These are phyloP conservation scores for Arthrobotrys sphaeroides DNA, from an alignment of 2,329 filamentous ascomycete genomes.

Conservation along the genomic window DNA sequence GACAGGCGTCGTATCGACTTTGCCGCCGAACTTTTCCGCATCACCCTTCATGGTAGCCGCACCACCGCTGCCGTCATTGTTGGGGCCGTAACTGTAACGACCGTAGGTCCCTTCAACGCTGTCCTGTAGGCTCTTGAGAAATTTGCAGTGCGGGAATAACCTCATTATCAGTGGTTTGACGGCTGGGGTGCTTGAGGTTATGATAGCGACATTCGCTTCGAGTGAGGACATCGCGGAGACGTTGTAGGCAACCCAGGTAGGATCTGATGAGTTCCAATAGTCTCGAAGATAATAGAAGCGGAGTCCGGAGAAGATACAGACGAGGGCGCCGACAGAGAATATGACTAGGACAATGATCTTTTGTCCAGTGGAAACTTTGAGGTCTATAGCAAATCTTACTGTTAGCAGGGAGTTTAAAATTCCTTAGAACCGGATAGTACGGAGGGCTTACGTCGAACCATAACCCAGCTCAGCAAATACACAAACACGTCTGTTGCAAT, in stretches of 20 bases:
- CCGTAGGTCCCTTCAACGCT: constrained; percentile 1
- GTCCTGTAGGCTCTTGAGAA: not conserved
- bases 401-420: no score
- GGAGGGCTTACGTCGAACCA: constrained; percentile 26
- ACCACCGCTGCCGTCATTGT: not conserved
- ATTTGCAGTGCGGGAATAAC: constrained; percentile 19
- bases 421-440: no score
- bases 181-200: constrained; percentile 37
- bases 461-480: constrained; percentile 48
- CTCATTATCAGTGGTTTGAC: constrained; percentile 42
- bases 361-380: constrained; percentile 31
- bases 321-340: constrained; percentile 39
- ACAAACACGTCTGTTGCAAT: constrained; percentile 44
- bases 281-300: constrained; percentile 29
- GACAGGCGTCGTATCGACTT: not conserved
- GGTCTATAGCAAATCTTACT: not conserved
- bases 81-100: not conserved
- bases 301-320: constrained; percentile 36
- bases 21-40: constrained; percentile 1
- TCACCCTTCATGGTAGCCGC: not conserved
- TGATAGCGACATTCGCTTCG: constrained; percentile 52
- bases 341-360: constrained; percentile 33
- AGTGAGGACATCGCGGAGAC: constrained; percentile 39
- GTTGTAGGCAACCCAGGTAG: constrained; percentile 41
- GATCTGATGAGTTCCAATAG: constrained; percentile 44